Base-by-base conservation (phyloP, 805 yeast species). In the Debaryomyces maramus region DNA sequence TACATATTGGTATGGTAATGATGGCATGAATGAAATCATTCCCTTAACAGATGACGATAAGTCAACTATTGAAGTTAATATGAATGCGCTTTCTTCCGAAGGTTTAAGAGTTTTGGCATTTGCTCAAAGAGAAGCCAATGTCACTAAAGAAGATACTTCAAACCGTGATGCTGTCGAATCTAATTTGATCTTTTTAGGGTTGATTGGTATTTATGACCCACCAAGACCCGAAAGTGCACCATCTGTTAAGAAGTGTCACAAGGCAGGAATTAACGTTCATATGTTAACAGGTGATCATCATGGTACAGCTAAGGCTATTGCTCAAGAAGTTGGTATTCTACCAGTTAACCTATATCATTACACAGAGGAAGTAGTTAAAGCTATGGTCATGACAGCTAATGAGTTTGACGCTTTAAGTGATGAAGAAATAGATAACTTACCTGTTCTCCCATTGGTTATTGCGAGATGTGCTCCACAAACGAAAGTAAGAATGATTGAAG, bases 211-310 rank as follows among this genome's bases (percentile, higher is more conserved):
- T 48, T 84, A 85, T 55, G 91, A 85, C 58, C 91, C 91, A 14
- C 91, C 91, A 40, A 72, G 91, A 52, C 65, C 68, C 9, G 90
- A 85, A 63, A 78, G 88, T 11, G 76, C 79, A 8, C 75, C 68
- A 8, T 76, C 86, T 4, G 90, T 85, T 15, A 75, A 74, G 50
- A 58, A 65, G 44, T 84, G 90, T 60, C 88, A 83, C 55, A 68
- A 60, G 34, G 91, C 91, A n/a, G 91, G 91, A 44, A 81, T 85
- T 50, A 78, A 81, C 47, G 90, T 85, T 32, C 88, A 81, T 51
- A 85, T 85, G 91, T 73, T 85, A 28, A 85, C 91, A 13, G 91
- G 91, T 46, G 91, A 85, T 56, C 88, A 83, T 53, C 85, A 84
- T 9, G 83, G 83, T 23, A 85, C 91, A 32, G 91, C 91, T 13